Evolutionary conservation across 371 early-diverging fungal genomes (phyloP).

Genomic region (Lichtheimia corymbifera): DNA sequence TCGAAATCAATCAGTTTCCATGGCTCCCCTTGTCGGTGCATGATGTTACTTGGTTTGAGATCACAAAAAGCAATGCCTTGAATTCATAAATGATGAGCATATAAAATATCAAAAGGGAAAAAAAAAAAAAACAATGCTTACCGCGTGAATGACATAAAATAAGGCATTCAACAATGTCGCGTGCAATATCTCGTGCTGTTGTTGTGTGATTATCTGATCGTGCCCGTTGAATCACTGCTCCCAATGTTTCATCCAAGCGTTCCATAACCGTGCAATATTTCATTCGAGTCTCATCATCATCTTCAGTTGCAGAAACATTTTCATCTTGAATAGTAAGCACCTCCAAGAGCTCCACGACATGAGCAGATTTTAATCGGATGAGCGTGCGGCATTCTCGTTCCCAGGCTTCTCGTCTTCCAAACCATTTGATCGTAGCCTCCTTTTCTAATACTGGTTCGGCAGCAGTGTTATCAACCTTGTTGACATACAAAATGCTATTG

Average conservation of each 20-base stretch:
- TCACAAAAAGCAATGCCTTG: conserved; percentile 36
- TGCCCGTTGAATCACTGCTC: conserved; percentile 13
- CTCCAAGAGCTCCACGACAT: conserved; percentile 44
- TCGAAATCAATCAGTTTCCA: conserved; percentile 54
- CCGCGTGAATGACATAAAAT: conserved; percentile 35
- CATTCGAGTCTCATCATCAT: conserved; percentile 22
- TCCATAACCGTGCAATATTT: conserved; percentile 47
- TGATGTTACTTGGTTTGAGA: conserved; percentile 43
- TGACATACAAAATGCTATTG: conserved; percentile 41
- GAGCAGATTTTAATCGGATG: conserved; percentile 37
- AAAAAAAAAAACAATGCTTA: conserved; percentile 11
- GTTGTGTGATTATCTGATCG: conserved; percentile 6
- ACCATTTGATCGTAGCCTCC: conserved; percentile 34
- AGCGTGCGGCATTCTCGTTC: conserved; percentile 49
- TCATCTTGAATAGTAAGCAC: conserved; percentile 45
- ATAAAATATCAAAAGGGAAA: conserved; percentile 31
- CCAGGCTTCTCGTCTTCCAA: conserved; percentile 56
- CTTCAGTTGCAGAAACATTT: conserved; percentile 6
- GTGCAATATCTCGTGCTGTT: conserved; percentile 1
- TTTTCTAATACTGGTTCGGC: neutral
- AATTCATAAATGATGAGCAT: conserved; percentile 40
- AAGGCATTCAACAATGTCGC: conserved; percentile 26
- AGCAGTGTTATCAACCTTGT: conserved; percentile 8
- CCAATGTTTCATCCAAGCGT: conserved; percentile 38
- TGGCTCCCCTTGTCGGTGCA: conserved; percentile 20